Percentiles rank a stretch among this genome's conserved stretches.
Conservation (phyloP, 192 early-diverging fungal genomes). For the Coemansia sp. region DNA sequence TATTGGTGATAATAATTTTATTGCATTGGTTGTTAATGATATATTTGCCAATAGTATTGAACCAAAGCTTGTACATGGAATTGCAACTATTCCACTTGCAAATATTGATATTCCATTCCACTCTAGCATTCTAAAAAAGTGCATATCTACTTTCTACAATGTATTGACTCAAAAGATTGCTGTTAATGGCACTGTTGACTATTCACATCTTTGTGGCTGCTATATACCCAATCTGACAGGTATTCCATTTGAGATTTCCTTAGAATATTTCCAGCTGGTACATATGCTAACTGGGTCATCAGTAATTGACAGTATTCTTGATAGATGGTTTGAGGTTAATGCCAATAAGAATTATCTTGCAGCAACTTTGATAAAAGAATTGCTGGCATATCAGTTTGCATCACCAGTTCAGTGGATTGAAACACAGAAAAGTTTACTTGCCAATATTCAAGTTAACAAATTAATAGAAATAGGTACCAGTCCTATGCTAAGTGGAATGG, state of each 20-base stretch:
- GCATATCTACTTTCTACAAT: conserved; percentile 85
- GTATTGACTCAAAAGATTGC: conserved; percentile 73
- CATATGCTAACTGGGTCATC: conserved; percentile 68
- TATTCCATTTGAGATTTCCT: conserved; percentile 76
- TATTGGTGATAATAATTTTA: no score
- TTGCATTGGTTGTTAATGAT: no score
- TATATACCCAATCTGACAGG: conserved; percentile 97
- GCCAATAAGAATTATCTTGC: conserved; percentile 61
- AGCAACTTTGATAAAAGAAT: conserved; percentile 76
- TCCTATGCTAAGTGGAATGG: conserved; percentile 87
- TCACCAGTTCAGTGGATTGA: conserved; percentile 93
- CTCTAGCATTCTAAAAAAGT: conserved; percentile 77
- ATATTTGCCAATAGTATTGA: no score
- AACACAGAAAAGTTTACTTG: conserved; percentile 84
- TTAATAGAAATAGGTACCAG: conserved; percentile 86
- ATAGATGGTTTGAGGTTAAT: conserved; percentile 54
- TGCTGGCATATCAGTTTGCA: conserved; percentile 92
- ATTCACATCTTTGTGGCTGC: conserved; percentile 63
- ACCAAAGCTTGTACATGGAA: no score
- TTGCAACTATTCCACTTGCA: no score
- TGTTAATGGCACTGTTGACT: conserved; percentile 59
- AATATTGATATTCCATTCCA: conserved; percentile 90
- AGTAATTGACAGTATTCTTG: conserved; percentile 64
- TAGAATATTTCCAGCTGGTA: conserved; percentile 73
- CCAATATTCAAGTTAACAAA: conserved; percentile 70